Evolutionary conservation across 2,329 filamentous ascomycete species (phyloP), one percentile per base, ranked within the genome.

Genomic region (Teratosphaeria destructans): DNA sequence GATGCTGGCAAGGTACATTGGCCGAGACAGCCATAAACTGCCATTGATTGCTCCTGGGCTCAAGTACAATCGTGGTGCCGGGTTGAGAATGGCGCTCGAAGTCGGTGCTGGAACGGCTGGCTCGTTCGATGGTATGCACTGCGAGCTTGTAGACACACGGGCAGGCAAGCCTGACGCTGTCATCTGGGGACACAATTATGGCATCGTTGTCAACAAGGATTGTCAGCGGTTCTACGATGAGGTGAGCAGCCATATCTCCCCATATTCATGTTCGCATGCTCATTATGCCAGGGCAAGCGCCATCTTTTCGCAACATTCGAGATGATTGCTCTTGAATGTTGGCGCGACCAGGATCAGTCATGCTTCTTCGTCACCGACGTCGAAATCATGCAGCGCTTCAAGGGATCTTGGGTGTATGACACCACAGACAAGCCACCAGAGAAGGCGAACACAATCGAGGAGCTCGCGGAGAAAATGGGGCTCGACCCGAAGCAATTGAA

Each of bases 201-300:
- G 74, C n/a, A 76, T 77, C 57, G 73, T 76, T 0, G 74, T 78
- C 37, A 76, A 77, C 63, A 64, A 71, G 27, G 62, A 75, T 10
- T 75, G 68, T 63, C 68, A 75, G 55, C 70, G 93, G 2, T 96
- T 97, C 75, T 97, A 97, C 77, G 92, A 96, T 70, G 93, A 97
- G 43, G n/a, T 49, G 5, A 19, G 43, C 43, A 49, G 43, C 16
- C 43, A 19, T 49, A n/a, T 19, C 6, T 49, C 43, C 8, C 23
- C n/a, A n/a, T 19, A 3, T 23, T n/a, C n/a, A 19, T n/a, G 5
- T 19, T 23, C n/a, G 8, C 43, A 49, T 49, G 43, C 43, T 49
- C 4, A 49, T 11, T 5, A 49, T 49, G 6, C 5, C n/a, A 49
- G 74, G 96, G 93, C 80, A 96, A 96, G 78, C 84, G 93, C 67